A percentile compares a stretch with the other conserved stretches of the same genome.
Conservation (phyloP, 164 flowering plant species). For the Cinnamomum micranthum region DNA sequence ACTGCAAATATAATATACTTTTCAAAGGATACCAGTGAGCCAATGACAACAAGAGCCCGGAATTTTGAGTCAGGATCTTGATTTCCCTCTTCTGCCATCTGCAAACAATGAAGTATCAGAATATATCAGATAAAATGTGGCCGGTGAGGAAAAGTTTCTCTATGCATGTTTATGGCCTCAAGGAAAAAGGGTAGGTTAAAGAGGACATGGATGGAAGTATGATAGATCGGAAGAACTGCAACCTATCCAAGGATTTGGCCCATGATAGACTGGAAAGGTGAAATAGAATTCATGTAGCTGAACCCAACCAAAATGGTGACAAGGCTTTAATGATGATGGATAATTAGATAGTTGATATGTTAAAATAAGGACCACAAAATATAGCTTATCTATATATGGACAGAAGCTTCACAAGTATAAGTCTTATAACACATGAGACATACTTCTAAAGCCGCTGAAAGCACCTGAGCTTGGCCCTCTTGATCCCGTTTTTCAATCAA, state of each 20-base stretch:
- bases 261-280: no score
- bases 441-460: slow-evolving; percentile 91
- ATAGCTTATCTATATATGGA: not conserved
- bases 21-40: slow-evolving; percentile 66
- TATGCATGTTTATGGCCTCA: no score
- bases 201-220: no score
- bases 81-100: slow-evolving; percentile 80
- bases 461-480: slow-evolving; percentile 93
- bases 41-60: slow-evolving; percentile 85
- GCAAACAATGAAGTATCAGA: slow-evolving; percentile 14
- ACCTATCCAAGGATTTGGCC: no score
- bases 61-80: slow-evolving; percentile 70
- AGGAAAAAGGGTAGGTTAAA: no score
- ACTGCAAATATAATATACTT: not conserved
- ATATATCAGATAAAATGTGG: not conserved
- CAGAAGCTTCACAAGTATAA: not conserved
- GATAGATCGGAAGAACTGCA: no score
- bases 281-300: no score
- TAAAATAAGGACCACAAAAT: not conserved
- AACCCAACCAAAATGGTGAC: no score
- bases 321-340: no score
- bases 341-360: not conserved
- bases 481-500: slow-evolving; percentile 72
- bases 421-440: not conserved
- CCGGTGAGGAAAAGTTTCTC: no score